Conservation (phyloP, 345 rosid genomes). For the Populus ilicifolia region DNA sequence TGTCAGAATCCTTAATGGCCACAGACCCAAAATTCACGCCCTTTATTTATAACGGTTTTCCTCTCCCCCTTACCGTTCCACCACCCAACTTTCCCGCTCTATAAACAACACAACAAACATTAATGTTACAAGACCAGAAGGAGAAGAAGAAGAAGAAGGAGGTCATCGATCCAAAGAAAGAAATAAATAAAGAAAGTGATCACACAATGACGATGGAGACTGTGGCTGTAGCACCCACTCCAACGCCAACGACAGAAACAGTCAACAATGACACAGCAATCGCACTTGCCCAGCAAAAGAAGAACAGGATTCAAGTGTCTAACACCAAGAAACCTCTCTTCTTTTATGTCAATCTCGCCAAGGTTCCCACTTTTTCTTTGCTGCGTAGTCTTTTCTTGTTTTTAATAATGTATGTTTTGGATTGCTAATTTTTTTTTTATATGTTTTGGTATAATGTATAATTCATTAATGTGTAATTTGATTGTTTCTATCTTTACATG, state of each 20-base stretch:
- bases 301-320: conserved; percentile 33
- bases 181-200: not conserved
- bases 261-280: not conserved
- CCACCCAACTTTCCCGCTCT: conserved; percentile 13
- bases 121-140: not conserved
- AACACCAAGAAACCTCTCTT: conserved; percentile 36
- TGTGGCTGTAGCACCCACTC: conserved; percentile 5
- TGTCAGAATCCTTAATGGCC: not conserved
- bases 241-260: not conserved
- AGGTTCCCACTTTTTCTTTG: conserved; percentile 10
- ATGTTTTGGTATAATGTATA: too few species aligned
- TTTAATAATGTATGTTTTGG: not conserved
- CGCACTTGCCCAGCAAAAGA: conserved; percentile 19
- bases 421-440: not conserved
- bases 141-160: not conserved
- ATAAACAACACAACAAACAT: not conserved
- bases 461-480: not conserved
- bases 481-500: not conserved
- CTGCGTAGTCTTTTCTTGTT: not conserved
- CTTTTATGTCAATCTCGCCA: conserved; percentile 36
- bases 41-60: conserved; percentile 1
- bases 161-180: not conserved
- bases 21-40: not conserved
- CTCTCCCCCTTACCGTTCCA: not conserved
- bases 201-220: conserved; percentile 18